These are phyloP conservation scores for Scutellaria galericulata DNA, from an alignment of 257 asterid species.

Conservation along the genomic window DNA sequence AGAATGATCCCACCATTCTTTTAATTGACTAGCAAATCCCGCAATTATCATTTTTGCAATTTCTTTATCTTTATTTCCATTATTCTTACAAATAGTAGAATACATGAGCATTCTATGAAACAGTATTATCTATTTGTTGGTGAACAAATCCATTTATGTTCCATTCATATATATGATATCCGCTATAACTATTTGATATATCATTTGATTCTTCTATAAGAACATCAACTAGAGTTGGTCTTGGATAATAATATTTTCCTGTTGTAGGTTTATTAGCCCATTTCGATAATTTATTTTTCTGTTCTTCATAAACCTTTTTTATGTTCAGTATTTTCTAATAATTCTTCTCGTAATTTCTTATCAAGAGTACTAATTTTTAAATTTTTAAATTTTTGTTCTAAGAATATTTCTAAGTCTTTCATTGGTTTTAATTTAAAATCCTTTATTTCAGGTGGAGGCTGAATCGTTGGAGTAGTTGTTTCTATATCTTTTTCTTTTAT, in stretches of 20 bases:
- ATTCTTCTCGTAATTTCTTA: too few species aligned
- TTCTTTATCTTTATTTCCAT: background rate
- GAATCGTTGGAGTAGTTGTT: background rate
- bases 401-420: too few species aligned
- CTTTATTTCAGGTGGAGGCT: too few species aligned
- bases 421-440: too few species aligned
- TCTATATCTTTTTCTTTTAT: background rate
- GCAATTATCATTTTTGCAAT: background rate
- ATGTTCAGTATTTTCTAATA: too few species aligned
- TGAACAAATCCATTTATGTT: background rate
- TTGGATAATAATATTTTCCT: too few species aligned
- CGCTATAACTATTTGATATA: background rate
- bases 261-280: too few species aligned
- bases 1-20: slow-evolving; percentile 4
- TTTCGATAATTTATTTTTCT: too few species aligned
- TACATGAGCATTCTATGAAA: background rate
- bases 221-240: background rate
- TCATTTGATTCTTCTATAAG: background rate
- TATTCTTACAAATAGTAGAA: background rate
- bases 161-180: background rate
- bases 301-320: too few species aligned
- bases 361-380: too few species aligned
- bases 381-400: too few species aligned
- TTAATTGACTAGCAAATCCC: background rate
- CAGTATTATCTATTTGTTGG: background rate